Conservation (phyloP, 1,284 basidiomycete species). For the Fomitopsis schrenkii region DNA sequence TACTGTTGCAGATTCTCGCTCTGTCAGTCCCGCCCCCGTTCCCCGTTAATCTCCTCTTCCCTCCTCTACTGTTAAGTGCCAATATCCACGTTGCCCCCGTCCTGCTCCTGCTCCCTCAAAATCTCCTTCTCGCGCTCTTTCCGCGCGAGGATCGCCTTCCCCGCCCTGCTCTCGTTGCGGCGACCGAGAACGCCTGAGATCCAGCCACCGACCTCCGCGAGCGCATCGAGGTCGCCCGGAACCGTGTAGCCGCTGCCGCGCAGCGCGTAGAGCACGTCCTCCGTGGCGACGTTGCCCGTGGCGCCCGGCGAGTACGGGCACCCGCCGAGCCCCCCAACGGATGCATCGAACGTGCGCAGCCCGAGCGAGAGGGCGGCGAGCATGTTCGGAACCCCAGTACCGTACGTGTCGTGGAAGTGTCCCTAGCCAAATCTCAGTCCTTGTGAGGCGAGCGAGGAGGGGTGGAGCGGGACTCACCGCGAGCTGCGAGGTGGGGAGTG, state of each 20-base stretch:
- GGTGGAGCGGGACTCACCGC: slow-evolving; percentile 51
- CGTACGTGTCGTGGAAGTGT: slow-evolving; percentile 84
- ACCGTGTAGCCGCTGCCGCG: slow-evolving; percentile 69
- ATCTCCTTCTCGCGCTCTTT: slow-evolving; percentile 30
- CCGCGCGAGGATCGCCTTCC: slow-evolving; percentile 68
- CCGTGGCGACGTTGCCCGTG: slow-evolving; percentile 90
- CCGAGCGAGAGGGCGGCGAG: slow-evolving; percentile 60
- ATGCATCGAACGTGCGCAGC: slow-evolving; percentile 68
- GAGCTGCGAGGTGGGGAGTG: slow-evolving; percentile 56
- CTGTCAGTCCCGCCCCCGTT: no score
- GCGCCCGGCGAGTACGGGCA: slow-evolving; percentile 96
- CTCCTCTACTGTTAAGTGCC: no score
- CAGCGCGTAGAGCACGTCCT: slow-evolving; percentile 86
- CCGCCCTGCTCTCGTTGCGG: slow-evolving; percentile 77
- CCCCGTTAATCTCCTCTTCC: no score
- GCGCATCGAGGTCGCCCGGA: slow-evolving; percentile 52
- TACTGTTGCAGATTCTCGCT: background rate
- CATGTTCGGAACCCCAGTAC: slow-evolving; percentile 75
- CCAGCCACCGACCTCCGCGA: slow-evolving; percentile 81
- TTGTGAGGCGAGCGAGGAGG: background rate
- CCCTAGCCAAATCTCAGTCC: slow-evolving; percentile 13
- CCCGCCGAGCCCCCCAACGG: slow-evolving; percentile 87
- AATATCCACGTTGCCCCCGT: background rate
- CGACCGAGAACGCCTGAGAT: slow-evolving; percentile 66
- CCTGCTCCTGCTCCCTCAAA: slow-evolving; percentile 24